Conservation (phyloP, 192 early-diverging fungal genomes). For the Phycomyces blakesleeanus region DNA sequence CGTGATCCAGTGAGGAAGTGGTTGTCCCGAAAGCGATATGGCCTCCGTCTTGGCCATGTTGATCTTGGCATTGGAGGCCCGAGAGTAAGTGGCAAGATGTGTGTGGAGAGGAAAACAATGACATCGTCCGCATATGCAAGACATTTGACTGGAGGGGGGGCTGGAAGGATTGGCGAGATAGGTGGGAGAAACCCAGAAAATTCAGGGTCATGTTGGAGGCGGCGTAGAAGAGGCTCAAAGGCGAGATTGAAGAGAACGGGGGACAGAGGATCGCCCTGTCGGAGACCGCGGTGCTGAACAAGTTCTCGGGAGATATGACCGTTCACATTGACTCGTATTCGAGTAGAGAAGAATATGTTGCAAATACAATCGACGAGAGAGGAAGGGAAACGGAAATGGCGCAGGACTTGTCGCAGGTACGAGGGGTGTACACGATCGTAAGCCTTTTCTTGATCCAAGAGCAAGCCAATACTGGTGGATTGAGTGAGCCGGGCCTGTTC, state of each 20-base stretch:
- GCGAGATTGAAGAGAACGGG: not conserved
- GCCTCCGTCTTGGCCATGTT: slow-evolving; percentile 6
- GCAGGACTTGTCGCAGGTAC: too few species aligned
- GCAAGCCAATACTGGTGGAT: too few species aligned
- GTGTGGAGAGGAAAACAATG: not conserved
- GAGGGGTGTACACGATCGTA: too few species aligned
- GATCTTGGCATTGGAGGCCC: slow-evolving; percentile 6
- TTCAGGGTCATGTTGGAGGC: not conserved
- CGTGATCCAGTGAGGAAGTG: too few species aligned
- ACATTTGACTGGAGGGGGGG: not conserved
- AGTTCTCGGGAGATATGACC: not conserved
- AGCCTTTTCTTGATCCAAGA: too few species aligned
- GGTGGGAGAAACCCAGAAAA: not conserved
- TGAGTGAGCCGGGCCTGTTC: too few species aligned
- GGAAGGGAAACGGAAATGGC: too few species aligned
- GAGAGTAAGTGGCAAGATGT: not conserved
- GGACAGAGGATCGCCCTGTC: slow-evolving; percentile 30
- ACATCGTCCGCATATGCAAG: slow-evolving; percentile 20
- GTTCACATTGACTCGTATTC: slow-evolving; percentile 15
- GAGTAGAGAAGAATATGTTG: too few species aligned
- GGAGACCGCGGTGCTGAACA: slow-evolving; percentile 12
- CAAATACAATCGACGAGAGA: too few species aligned
- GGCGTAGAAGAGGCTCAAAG: slow-evolving; percentile 14
- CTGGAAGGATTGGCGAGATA: not conserved
- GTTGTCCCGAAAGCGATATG: not conserved